Conservation (phyloP, 2,329 filamentous ascomycete species). For the Beauveria rudraprayagi region DNA sequence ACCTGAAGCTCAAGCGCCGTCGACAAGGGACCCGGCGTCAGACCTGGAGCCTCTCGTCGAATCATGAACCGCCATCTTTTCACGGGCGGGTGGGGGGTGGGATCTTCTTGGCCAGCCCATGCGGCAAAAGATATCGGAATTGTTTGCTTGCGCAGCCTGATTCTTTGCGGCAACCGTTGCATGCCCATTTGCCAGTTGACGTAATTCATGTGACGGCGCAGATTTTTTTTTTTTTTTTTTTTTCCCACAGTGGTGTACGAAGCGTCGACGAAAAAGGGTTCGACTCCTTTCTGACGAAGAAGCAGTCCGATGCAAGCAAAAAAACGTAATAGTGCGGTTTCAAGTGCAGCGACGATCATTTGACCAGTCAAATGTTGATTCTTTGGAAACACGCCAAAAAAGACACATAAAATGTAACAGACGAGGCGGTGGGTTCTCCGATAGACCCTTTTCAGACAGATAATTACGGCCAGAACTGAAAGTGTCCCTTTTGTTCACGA, state of each 20-base stretch:
- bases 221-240: too few species aligned
- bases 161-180: background rate
- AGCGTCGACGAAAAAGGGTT: background rate
- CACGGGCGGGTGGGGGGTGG: background rate
- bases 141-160: too few species aligned
- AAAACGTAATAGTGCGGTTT: constrained; percentile 9
- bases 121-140: too few species aligned
- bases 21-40: too few species aligned
- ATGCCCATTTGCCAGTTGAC: background rate
- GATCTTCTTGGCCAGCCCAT: background rate
- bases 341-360: constrained; percentile 4
- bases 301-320: background rate
- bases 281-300: background rate
- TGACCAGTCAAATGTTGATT: background rate
- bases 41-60: background rate
- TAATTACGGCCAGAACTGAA: too few species aligned
- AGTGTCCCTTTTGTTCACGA: too few species aligned
- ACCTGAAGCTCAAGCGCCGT: background rate
- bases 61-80: background rate
- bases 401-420: too few species aligned
- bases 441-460: too few species aligned
- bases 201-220: background rate
- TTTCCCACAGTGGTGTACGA: background rate
- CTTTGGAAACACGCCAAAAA: too few species aligned
- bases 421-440: too few species aligned